Conservation (phyloP, 2,329 filamentous ascomycete species). For the Dendrostoma leiphaemia region DNA sequence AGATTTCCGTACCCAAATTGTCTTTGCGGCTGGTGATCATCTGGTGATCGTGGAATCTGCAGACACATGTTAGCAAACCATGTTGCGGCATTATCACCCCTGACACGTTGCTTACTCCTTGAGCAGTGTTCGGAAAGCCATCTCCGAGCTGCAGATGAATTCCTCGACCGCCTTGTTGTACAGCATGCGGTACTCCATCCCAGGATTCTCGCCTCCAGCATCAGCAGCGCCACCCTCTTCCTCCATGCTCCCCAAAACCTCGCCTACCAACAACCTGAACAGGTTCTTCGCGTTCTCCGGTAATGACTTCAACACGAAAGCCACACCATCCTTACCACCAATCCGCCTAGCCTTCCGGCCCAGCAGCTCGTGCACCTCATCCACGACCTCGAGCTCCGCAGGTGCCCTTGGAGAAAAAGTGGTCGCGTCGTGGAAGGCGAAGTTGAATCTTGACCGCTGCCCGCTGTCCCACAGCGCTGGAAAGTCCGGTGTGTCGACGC, state of each 20-base stretch:
- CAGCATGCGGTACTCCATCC: slow-evolving; percentile 84
- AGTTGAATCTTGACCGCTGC: slow-evolving; percentile 78
- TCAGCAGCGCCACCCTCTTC: slow-evolving; percentile 50
- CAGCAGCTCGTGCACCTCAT: slow-evolving; percentile 84
- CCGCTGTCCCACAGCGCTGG: slow-evolving; percentile 85
- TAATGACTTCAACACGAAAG: slow-evolving; percentile 84
- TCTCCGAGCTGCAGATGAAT: slow-evolving; percentile 95
- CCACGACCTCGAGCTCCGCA: slow-evolving; percentile 78
- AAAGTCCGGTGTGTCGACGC: slow-evolving; percentile 85
- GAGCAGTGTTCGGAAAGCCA: slow-evolving; percentile 88
- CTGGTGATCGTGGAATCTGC: slow-evolving; percentile 90
- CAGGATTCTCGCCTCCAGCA: slow-evolving; percentile 55
- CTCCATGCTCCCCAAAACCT: slow-evolving; percentile 72
- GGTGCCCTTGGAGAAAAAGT: slow-evolving; percentile 72
- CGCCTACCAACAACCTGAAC: slow-evolving; percentile 80
- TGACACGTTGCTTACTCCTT: slow-evolving; percentile 68
- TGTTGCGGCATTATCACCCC: background rate
- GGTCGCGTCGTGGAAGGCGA: slow-evolving; percentile 91
- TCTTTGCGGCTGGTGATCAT: slow-evolving; percentile 93
- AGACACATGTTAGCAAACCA: slow-evolving; percentile 26
- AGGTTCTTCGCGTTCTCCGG: slow-evolving; percentile 89
- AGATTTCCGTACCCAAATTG: slow-evolving; percentile 75
- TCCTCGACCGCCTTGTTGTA: slow-evolving; percentile 96
- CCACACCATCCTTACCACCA: slow-evolving; percentile 87
- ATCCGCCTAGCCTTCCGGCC: slow-evolving; percentile 76